Conservation (phyloP, 495 filamentous ascomycete genomes). For the Podospora pseudocomata region DNA sequence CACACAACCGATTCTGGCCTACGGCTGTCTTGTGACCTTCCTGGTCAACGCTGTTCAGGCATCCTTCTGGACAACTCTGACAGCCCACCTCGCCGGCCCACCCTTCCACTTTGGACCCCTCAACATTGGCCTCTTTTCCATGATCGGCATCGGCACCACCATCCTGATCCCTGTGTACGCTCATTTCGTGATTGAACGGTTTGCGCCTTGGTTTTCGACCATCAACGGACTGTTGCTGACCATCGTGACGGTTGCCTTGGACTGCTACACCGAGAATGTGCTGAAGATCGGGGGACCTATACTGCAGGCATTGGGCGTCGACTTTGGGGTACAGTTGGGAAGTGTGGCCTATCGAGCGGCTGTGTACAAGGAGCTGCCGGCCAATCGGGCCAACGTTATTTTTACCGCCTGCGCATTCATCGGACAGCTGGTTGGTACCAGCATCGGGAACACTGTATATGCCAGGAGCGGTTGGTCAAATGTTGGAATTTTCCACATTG, state of each 20-base stretch:
- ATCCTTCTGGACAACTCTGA: not conserved
- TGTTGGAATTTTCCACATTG: conserved; percentile 6
- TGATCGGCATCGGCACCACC: not conserved
- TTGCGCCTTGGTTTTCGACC: conserved; percentile 1
- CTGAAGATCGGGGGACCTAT: not conserved
- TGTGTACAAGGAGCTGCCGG: conserved; percentile 7
- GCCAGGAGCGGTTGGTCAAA: conserved; percentile 3
- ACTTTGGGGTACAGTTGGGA: not conserved
- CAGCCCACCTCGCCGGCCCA: not conserved
- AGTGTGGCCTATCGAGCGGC: conserved; percentile 12
- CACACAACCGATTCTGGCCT: not conserved
- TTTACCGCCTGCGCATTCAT: conserved; percentile 10
- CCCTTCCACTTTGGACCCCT: not conserved
- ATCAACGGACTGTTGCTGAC: not conserved
- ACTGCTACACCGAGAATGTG: not conserved
- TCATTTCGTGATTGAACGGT: conserved; percentile 11
- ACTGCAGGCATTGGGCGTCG: conserved; percentile 4
- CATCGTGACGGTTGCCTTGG: not conserved
- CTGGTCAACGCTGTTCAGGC: not conserved
- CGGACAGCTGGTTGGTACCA: conserved; percentile 8
- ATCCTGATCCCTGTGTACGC: not conserved
- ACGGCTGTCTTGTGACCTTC: not conserved
- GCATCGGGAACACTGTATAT: conserved; percentile 6
- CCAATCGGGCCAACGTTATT: conserved; percentile 8
- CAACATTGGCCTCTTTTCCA: not conserved